Conservation (phyloP, 73 alveolate genomes). For the Blepharisma stoltei region DNA sequence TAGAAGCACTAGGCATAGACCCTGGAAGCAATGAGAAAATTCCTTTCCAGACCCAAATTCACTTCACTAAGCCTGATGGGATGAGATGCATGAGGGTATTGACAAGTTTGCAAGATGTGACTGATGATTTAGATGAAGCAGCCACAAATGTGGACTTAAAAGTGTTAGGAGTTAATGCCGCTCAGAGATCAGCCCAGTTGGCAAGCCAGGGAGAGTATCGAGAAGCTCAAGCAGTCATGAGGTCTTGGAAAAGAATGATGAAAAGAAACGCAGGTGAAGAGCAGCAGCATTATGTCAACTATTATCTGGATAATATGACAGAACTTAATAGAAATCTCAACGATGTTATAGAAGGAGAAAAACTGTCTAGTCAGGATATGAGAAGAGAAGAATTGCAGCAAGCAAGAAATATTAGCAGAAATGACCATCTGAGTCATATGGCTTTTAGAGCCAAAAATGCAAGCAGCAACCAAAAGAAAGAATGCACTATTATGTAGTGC, state of each 20-base stretch:
- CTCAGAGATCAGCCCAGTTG: slow-evolving; percentile 75
- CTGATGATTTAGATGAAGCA: slow-evolving; percentile 72
- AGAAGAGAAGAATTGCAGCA: not conserved
- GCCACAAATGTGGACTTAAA: slow-evolving; percentile 59
- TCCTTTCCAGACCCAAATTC: slow-evolving; percentile 77
- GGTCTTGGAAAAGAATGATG: slow-evolving; percentile 42
- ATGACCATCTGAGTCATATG: slow-evolving; percentile 28
- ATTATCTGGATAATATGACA: slow-evolving; percentile 7
- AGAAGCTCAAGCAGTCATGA: slow-evolving; percentile 65
- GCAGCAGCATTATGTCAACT: not conserved
- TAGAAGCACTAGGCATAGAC: slow-evolving; percentile 55
- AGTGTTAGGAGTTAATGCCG: slow-evolving; percentile 72
- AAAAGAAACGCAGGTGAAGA: slow-evolving; percentile 22
- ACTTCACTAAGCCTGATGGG: slow-evolving; percentile 66
- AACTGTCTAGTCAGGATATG: not conserved
- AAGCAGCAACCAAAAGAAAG: not conserved
- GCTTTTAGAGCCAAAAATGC: slow-evolving; percentile 26
- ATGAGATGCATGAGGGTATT: slow-evolving; percentile 78
- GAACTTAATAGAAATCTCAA: not conserved
- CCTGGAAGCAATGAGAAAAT: slow-evolving; percentile 48
- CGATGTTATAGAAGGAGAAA: not conserved
- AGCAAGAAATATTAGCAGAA: not conserved
- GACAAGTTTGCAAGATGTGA: slow-evolving; percentile 50
- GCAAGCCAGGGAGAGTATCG: slow-evolving; percentile 69
- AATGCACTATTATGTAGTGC: slow-evolving; percentile 51